Evolutionary conservation across 1,284 basidiomycete species (phyloP).

Genomic region (Trichosporon sp.): DNA sequence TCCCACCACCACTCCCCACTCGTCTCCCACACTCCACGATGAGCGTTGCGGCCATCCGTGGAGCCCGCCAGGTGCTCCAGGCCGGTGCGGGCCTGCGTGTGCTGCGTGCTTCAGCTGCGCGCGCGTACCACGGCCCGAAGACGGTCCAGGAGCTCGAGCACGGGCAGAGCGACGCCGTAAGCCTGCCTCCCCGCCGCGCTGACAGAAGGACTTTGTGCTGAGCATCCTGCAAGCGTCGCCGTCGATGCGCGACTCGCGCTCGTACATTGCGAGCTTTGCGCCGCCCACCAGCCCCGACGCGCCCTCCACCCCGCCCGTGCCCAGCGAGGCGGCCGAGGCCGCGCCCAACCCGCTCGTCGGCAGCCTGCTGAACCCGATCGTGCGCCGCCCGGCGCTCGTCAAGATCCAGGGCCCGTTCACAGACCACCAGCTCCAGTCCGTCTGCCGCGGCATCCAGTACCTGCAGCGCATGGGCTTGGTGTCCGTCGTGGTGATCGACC

Average conservation of each 20-base stretch:
- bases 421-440: conserved; percentile 89
- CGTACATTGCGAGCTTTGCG: conserved; percentile 80
- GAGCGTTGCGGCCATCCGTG: neutral
- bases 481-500: conserved; percentile 89
- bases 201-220: conserved; percentile 85
- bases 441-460: conserved; percentile 88
- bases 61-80: neutral
- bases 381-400: conserved; percentile 66
- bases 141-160: neutral
- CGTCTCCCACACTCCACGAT: neutral
- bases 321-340: conserved; percentile 19
- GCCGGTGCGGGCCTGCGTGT: neutral
- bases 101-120: neutral
- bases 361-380: conserved; percentile 76
- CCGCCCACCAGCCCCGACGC: conserved; percentile 42
- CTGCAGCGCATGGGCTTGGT: conserved; percentile 93
- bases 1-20: neutral
- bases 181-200: neutral
- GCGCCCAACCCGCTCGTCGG: conserved; percentile 62
- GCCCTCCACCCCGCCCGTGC: conserved; percentile 23
- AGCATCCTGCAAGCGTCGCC: conserved; percentile 92
- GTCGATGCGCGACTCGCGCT: conserved; percentile 81
- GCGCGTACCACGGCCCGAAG: neutral
- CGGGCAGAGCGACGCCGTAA: conserved; percentile 8
- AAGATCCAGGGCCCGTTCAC: conserved; percentile 97